Conservation (phyloP, 208 protist species). For the Herpetomonas muscarum region DNA sequence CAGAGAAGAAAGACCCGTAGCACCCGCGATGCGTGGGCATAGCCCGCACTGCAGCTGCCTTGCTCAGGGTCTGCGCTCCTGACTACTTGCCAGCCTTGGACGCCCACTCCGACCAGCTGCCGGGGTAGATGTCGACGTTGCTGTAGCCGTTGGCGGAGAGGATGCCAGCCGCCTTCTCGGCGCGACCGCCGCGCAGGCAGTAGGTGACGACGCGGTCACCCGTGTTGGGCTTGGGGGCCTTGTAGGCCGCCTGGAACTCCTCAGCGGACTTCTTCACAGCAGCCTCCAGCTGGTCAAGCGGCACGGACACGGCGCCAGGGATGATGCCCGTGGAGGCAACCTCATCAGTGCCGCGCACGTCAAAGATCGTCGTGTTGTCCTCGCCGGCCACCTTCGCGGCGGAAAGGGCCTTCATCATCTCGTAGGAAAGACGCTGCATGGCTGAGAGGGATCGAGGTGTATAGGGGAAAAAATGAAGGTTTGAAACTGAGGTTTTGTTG, state of each 20-base stretch:
- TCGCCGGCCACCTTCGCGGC: conserved; percentile 33
- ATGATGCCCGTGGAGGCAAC: conserved; percentile 43
- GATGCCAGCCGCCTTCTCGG: conserved; percentile 40
- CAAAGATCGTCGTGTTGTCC: conserved; percentile 38
- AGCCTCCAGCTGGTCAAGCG: conserved; percentile 48
- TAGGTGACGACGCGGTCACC: conserved; percentile 64
- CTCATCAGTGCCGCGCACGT: conserved; percentile 63
- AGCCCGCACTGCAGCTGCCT: no score
- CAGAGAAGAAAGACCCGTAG: no score
- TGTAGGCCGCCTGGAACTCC: conserved; percentile 41
- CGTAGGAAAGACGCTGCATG: conserved; percentile 56
- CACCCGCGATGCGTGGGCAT: no score
- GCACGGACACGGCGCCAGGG: conserved; percentile 47
- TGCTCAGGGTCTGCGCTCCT: no score
- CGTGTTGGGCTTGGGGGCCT: conserved; percentile 26
- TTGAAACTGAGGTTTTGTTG: conserved; percentile 4
- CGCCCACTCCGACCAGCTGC: conserved; percentile 76
- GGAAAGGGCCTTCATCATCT: conserved; percentile 54
- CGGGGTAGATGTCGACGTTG: conserved; percentile 61
- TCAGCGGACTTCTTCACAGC: conserved; percentile 35
- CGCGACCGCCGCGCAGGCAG: conserved; percentile 49
- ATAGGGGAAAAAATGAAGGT: not conserved
- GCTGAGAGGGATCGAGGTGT: not conserved
- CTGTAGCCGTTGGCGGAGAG: conserved; percentile 40
- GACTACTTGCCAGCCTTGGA: no score